Evolutionary conservation across 179 eudicot species (phyloP).

Genomic region (Gypsophila paniculata): DNA sequence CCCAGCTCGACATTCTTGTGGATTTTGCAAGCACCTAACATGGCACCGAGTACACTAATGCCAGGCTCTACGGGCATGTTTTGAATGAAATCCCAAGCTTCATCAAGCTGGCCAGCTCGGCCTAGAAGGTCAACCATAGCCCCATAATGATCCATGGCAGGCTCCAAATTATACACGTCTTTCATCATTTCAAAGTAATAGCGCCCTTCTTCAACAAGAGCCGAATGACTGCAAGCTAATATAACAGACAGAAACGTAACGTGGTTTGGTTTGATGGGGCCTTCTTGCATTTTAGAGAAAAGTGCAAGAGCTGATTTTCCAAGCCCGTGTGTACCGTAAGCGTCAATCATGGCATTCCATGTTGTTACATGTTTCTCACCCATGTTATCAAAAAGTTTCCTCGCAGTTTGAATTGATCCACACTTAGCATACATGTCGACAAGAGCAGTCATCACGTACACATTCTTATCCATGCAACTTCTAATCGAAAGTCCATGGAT

Average conservation of each 20-base stretch:
- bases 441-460: slow-evolving; percentile 62
- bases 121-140: slow-evolving; percentile 79
- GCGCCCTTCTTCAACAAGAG: slow-evolving; percentile 56
- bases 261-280: slow-evolving; percentile 40
- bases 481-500: slow-evolving; percentile 57
- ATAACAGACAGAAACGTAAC: slow-evolving; percentile 59
- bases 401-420: slow-evolving; percentile 59
- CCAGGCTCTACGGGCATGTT: slow-evolving; percentile 58
- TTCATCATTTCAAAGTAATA: slow-evolving; percentile 49
- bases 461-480: slow-evolving; percentile 45
- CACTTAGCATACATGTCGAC: slow-evolving; percentile 79
- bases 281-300: slow-evolving; percentile 47
- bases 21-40: slow-evolving; percentile 79
- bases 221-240: slow-evolving; percentile 77
- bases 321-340: slow-evolving; percentile 70
- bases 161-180: slow-evolving; percentile 45
- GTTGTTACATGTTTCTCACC: slow-evolving; percentile 56
- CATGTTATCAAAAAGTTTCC: slow-evolving; percentile 54
- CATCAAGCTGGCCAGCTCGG: slow-evolving; percentile 54
- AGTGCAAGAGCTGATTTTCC: slow-evolving; percentile 44
- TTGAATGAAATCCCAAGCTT: slow-evolving; percentile 65
- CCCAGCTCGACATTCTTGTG: slow-evolving; percentile 57
- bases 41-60: slow-evolving; percentile 56
- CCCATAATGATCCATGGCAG: slow-evolving; percentile 69
- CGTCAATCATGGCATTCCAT: slow-evolving; percentile 84